These are phyloP conservation scores for Actinomucor elegans DNA, from an alignment of 371 early-diverging fungal genomes.

Conservation along the genomic window DNA sequence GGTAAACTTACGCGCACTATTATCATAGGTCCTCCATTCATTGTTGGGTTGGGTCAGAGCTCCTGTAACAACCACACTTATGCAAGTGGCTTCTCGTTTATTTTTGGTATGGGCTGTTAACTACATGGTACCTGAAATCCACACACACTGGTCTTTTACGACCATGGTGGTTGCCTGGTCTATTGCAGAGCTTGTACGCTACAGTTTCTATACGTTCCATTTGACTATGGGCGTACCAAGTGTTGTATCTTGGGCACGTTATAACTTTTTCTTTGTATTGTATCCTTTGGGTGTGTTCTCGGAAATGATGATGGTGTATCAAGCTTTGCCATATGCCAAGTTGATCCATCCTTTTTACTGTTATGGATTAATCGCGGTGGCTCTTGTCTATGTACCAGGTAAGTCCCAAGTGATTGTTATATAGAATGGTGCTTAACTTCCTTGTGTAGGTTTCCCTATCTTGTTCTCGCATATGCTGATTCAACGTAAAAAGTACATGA, in stretches of 20 bases:
- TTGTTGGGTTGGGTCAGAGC: conserved; percentile 76
- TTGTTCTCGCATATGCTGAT: conserved; percentile 91
- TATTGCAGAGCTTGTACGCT: conserved; percentile 88
- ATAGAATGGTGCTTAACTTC: no score
- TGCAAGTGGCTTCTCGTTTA: conserved; percentile 88
- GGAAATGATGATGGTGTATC: conserved; percentile 78
- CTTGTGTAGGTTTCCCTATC: conserved; percentile 74
- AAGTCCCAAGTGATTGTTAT: no score
- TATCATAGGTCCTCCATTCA: conserved; percentile 10
- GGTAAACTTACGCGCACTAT: not conserved
- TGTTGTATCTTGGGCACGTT: conserved; percentile 70
- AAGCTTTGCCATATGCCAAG: conserved; percentile 69
- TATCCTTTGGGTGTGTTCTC: conserved; percentile 90
- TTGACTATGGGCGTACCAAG: conserved; percentile 49
- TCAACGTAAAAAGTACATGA: conserved; percentile 80
- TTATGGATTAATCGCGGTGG: conserved; percentile 52
- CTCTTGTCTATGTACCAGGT: conserved; percentile 75
- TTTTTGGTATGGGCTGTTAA: conserved; percentile 84
- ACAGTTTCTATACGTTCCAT: conserved; percentile 80
- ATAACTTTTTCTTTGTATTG: conserved; percentile 86
- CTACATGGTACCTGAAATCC: conserved; percentile 66
- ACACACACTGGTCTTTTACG: conserved; percentile 65
- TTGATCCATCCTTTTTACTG: conserved; percentile 50
- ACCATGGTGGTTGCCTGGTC: conserved; percentile 93
- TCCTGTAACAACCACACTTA: conserved; percentile 73